Evolutionary conservation across 1,139 yeast species (phyloP).

Genomic region (Yamadazyma atlantica): DNA sequence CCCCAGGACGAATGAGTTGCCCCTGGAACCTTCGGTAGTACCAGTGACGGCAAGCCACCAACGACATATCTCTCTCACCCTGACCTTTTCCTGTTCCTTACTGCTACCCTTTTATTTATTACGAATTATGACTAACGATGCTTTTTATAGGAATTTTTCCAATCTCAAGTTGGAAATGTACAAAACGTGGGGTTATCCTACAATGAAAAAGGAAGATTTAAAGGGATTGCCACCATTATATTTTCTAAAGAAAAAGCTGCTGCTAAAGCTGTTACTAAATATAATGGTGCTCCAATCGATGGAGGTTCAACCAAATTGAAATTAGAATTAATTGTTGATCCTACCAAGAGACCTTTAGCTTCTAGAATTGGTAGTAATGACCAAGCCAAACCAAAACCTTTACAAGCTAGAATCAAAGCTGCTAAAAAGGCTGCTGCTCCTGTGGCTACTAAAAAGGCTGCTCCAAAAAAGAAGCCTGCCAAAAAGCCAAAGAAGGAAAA

Average conservation of each 20-base stretch:
- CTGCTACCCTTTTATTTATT: too few relatives aligned
- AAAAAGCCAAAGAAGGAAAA: conserved; percentile 49
- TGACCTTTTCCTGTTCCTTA: too few relatives aligned
- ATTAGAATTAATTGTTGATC: conserved; percentile 85
- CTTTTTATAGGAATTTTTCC: conserved; percentile 74
- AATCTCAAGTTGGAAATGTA: conserved; percentile 86
- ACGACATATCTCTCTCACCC: too few relatives aligned
- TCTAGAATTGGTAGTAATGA: conserved; percentile 63
- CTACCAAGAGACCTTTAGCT: conserved; percentile 73
- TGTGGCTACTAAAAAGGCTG: conserved; percentile 25
- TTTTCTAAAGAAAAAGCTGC: conserved; percentile 74
- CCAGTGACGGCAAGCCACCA: too few relatives aligned
- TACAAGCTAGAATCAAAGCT: conserved; percentile 17
- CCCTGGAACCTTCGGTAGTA: too few relatives aligned
- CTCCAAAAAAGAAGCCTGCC: conserved; percentile 21
- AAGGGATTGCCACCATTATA: conserved; percentile 86
- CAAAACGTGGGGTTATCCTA: conserved; percentile 68
- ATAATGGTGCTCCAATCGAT: conserved; percentile 93
- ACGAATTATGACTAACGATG: conserved; percentile 8
- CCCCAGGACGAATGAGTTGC: too few relatives aligned
- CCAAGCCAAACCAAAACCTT: conserved; percentile 14
- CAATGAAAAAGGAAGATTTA: conserved; percentile 86
- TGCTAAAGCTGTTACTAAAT: conserved; percentile 68
- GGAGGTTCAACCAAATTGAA: conserved; percentile 77
- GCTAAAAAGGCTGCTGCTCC: conserved; percentile 9